Base-by-base conservation (phyloP, 1,284 basidiomycete species). In the Apiotrichum sp. region DNA sequence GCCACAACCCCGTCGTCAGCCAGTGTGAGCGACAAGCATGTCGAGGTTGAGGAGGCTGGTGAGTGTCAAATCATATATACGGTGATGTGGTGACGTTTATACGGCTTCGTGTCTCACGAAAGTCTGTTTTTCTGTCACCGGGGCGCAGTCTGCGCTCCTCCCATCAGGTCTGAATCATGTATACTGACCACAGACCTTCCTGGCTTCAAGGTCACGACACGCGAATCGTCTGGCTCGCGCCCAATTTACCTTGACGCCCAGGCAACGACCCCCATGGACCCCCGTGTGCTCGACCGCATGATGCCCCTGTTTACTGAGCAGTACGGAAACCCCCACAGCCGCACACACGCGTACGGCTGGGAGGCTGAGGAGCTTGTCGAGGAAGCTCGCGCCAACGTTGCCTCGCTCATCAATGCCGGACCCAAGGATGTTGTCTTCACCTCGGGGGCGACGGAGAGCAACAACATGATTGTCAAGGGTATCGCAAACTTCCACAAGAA, bases 331-430 rank as follows among this genome's bases (percentile, higher is more conserved):
- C 96, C 96, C 8, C 96, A 98, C 71, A 95, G 90, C 70, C 85
- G 93, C 58, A 98, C 96, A 34, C 96, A 98, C 75, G 92, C 95
- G 0, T 98, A 98, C 75, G 96, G 96, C 6, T 98, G 96, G 96
- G 96, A 99, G 77, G 91, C 95, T 6, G 96, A 98, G 72, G 82
- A 87, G 66, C 93, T 87, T 0, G 89, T 97, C 5, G 95, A 98
- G 73, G 84, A 87, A 65, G 93, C 91, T 6, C 84, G 95, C 55
- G 85, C 93, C 86, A 82, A 97, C 71, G 80, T 98, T 41, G 95
- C 95, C 22, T 84, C 86, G 68, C 81, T 98, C 51, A 89, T 99
- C 72, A 91, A 92, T 43, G 96, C 96, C 8, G 90, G 96, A 60
- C 73, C 87, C 33, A 98, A 98, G 78, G 96, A 98, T 76, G 86